Percentiles rank a stretch among this genome's conserved stretches.
Evolutionary conservation across 768 basidiomycete species (phyloP).

Genomic region (Pleurotus djamor): DNA sequence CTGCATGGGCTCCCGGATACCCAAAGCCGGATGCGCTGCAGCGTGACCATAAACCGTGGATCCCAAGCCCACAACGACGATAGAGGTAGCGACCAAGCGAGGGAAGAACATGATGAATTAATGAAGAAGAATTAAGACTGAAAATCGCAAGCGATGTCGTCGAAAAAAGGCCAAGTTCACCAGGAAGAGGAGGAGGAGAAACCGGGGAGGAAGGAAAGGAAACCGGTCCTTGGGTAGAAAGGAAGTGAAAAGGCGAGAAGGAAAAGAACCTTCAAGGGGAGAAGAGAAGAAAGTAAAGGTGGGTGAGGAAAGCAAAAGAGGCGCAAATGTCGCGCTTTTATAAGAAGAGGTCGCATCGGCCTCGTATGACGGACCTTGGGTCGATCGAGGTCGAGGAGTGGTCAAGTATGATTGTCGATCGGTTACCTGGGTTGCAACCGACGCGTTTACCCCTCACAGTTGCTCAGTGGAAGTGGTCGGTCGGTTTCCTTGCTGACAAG

Average conservation of each 20-base stretch:
- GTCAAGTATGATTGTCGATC: no score
- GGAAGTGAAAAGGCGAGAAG: neutral
- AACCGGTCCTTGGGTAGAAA: neutral
- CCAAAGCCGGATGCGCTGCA: conserved; percentile 38
- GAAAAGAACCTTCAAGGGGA: neutral
- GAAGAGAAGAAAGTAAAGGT: conserved; percentile 1
- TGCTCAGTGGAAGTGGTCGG: no score
- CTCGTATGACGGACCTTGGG: neutral
- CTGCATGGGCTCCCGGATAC: conserved; percentile 24
- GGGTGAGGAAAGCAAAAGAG: neutral
- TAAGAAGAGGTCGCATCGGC: neutral
- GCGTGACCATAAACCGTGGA: conserved; percentile 36
- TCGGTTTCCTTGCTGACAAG: no score
- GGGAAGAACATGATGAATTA: conserved; percentile 19
- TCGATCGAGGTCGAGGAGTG: neutral
- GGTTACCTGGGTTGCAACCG: no score
- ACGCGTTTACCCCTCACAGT: no score
- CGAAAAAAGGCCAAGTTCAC: neutral
- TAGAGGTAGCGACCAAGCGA: conserved; percentile 23
- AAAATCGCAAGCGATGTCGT: conserved; percentile 3
- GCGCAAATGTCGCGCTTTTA: neutral
- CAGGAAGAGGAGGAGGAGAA: neutral
- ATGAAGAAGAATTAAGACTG: neutral
- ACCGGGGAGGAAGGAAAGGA: conserved; percentile 3
- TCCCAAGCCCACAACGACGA: conserved; percentile 28